Evolutionary conservation across 352 stramenopile genomes (phyloP), one percentile per base, ranked within the genome.

Genomic region (Globisporangium paddicum): DNA sequence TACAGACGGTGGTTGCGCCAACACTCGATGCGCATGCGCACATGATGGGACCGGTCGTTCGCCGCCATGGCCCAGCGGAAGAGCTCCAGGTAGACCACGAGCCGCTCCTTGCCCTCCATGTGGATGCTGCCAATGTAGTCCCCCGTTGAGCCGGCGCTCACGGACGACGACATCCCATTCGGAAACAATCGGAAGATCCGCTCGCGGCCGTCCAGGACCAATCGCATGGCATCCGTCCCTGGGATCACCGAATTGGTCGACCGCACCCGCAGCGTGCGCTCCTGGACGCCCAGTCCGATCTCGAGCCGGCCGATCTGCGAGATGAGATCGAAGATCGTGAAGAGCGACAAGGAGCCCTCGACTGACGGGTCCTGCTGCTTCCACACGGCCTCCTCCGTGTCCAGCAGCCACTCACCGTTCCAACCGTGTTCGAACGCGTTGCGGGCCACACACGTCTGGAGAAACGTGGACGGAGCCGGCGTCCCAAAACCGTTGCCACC

Each of bases 71-170:
- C 58, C 74, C 74, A 84, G 10, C 50, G 56, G 35, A 87, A 87
- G 0, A 77, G 57, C 49, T 89, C 69, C 19, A 89, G 38, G 35
- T 81, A 79, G n/a, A 77, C 60, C 3, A 80, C 62, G 1, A 89
- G 54, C 16, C 69, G 63, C 5, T 75, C 66, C 11, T 71, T 61
- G 7, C 55, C 63, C 44, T 86, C 74, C 19, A 79, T 64, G n/a
- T 72, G 72, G 46, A 86, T 80, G 46, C 73, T 68, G 13, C 71
- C 81, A 28, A 85, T 58, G 52, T 92, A 92, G 65, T 92, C 79
- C 26, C 82, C 82, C 2, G 52, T 47, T 7, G 50, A 62, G 0
- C 67, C 66, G 34, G 59, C 65, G 26, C 54, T 55, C 25, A 72
- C 64, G 23, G 56, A 66, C 21, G 79, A 72, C 25, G 76, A 57